These are phyloP conservation scores for Marasmius fiardii DNA, from an alignment of 1,284 basidiomycete genomes.

Conservation along the genomic window DNA sequence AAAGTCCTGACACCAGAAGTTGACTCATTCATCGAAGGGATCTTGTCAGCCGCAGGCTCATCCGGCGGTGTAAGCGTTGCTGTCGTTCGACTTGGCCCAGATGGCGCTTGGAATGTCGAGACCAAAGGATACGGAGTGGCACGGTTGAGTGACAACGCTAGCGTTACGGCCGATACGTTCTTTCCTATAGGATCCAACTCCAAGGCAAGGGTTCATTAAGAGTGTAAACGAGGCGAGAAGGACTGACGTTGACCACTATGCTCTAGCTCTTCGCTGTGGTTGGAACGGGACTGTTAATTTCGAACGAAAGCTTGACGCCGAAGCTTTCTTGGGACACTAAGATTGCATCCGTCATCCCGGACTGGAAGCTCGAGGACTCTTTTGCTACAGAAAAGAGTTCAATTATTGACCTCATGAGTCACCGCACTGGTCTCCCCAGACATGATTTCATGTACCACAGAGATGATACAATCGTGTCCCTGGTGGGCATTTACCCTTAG, in stretches of 20 bases:
- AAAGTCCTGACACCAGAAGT: neutral
- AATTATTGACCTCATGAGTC: constrained; percentile 23
- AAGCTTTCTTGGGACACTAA: constrained; percentile 23
- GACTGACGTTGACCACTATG: neutral
- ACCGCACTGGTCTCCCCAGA: constrained; percentile 23
- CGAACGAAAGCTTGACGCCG: constrained; percentile 22
- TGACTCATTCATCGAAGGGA: constrained; percentile 16
- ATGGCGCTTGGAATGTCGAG: constrained; percentile 18
- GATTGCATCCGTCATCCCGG: constrained; percentile 20
- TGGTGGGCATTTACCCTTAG: constrained; percentile 4
- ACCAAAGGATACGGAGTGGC: constrained; percentile 21
- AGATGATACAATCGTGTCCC: neutral
- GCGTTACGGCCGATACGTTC: constrained; percentile 7
- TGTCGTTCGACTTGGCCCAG: constrained; percentile 13
- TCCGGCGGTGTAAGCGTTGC: constrained; percentile 19
- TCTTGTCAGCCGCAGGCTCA: constrained; percentile 17
- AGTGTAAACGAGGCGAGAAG: neutral
- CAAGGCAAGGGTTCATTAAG: constrained; percentile 4
- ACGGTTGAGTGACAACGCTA: constrained; percentile 9
- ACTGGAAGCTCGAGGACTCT: constrained; percentile 19
- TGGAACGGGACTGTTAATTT: constrained; percentile 19
- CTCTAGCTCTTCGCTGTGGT: constrained; percentile 2
- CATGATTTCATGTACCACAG: constrained; percentile 13
- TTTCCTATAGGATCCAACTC: constrained; percentile 15
- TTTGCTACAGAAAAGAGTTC: constrained; percentile 19